Evolutionary conservation across 495 filamentous ascomycete genomes (phyloP), one percentile per base, ranked within the genome.

Genomic region (Aspergillus egyptiacus): DNA sequence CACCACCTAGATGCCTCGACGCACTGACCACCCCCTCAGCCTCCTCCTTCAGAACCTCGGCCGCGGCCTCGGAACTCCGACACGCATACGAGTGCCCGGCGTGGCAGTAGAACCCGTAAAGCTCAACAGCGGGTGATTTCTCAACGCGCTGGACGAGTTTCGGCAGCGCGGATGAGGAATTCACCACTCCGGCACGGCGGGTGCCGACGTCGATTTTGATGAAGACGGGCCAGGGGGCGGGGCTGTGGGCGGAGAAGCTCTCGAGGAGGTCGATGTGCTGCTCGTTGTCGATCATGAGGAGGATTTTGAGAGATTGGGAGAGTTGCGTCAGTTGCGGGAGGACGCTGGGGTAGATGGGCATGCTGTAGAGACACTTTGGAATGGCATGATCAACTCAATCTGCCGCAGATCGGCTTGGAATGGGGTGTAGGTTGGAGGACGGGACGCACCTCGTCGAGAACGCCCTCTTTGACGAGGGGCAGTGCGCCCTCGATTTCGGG

Each of bases 281-380:
- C 22, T 60, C 55, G 39, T 66, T 61, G 49, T 69, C 66, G 50
- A 69, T 47, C 61, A 69, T 58, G 18, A 69, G 60, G 35, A 58
- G 23, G 31, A 69, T 61, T 24, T 49, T 54, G 31, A 69, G 28
- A 10, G 50, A 50, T 32, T 46, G 46, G 3, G 48, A 50, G 22
- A 67, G 39, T n/a, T 42, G 10, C n/a, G 32, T n/a, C n/a, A 69
- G 58, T 36, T 58, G 58, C 0, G 58, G 53, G n/a, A 69, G 58
- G 13, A 57, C 55, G 41, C 58, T 54, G 18, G 62, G 58, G 33
- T 54, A 57, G 40, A 69, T 50, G 23, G 66, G 65, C 18, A 68
- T 47, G 36, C 61, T 64, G 44, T 68, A 68, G 39, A 66, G 58
- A 41, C 54, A 58, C 60, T 63, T 31, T 53, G 36, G 19, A 6